Evolutionary conservation across 108 stramenopile species (phyloP).

Genomic region (Cyclostephanos tholiformis): DNA sequence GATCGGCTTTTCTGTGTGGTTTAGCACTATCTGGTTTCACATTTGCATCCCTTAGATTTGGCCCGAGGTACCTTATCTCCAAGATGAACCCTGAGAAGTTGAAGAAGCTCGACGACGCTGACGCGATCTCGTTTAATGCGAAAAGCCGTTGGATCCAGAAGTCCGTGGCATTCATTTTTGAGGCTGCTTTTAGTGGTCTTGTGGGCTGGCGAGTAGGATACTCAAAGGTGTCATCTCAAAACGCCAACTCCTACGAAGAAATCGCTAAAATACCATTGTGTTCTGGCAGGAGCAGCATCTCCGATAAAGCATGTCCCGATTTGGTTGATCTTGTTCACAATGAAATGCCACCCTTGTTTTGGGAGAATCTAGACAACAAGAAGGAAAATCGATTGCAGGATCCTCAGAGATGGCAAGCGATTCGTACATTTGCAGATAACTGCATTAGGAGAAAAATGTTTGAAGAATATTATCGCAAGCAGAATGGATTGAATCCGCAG

Average conservation of each 20-base stretch:
- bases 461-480: slow-evolving; percentile 44
- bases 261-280: slow-evolving; percentile 53
- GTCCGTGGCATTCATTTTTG: slow-evolving; percentile 30
- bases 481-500: slow-evolving; percentile 25
- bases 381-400: slow-evolving; percentile 38
- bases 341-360: slow-evolving; percentile 49
- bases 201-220: slow-evolving; percentile 45
- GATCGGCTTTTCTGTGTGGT: slow-evolving; percentile 37
- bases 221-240: slow-evolving; percentile 36
- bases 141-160: slow-evolving; percentile 44
- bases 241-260: slow-evolving; percentile 33
- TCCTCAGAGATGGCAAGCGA: slow-evolving; percentile 40
- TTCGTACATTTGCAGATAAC: slow-evolving; percentile 53
- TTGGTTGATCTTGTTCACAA: slow-evolving; percentile 52
- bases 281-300: slow-evolving; percentile 44
- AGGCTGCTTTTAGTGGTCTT: slow-evolving; percentile 44
- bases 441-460: slow-evolving; percentile 49
- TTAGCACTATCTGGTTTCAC: slow-evolving; percentile 37
- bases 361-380: slow-evolving; percentile 48
- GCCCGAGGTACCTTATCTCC: slow-evolving; percentile 31
- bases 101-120: slow-evolving; percentile 39
- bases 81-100: slow-evolving; percentile 40
- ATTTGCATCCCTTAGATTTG: slow-evolving; percentile 44
- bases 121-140: slow-evolving; percentile 33
- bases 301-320: slow-evolving; percentile 52